Conservation (phyloP, 2,329 filamentous ascomycete genomes). For the Scolecobasidium constrictum region DNA sequence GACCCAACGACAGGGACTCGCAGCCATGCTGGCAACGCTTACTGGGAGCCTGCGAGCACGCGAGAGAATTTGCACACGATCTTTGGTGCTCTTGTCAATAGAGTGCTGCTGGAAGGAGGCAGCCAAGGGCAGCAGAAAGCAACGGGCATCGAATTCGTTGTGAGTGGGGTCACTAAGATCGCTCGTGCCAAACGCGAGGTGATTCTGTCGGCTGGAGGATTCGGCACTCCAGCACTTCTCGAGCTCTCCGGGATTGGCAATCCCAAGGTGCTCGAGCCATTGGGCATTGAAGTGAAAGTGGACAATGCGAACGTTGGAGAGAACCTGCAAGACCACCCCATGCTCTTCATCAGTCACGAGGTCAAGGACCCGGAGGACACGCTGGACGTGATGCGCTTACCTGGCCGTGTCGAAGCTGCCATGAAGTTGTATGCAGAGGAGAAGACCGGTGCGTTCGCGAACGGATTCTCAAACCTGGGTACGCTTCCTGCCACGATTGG, state of each 20-base stretch:
- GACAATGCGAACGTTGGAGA: slow-evolving; percentile 7
- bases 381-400: neutral
- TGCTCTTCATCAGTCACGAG: neutral
- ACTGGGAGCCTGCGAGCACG: neutral
- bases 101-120: neutral
- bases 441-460: neutral
- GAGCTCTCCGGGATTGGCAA: slow-evolving; percentile 8
- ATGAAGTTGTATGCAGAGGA: neutral
- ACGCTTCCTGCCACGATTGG: slow-evolving; percentile 17
- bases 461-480: neutral
- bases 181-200: slow-evolving; percentile 6
- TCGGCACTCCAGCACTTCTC: slow-evolving; percentile 7
- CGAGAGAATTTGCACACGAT: neutral
- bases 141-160: neutral
- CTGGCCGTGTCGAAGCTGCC: neutral
- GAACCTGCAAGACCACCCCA: slow-evolving; percentile 9
- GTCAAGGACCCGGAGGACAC: neutral
- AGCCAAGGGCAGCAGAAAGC: neutral
- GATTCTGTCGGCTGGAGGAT: slow-evolving; percentile 8
- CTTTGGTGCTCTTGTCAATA: neutral
- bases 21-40: slow-evolving; percentile 3
- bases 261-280: neutral
- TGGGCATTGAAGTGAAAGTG: slow-evolving; percentile 4
- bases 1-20: neutral
- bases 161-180: neutral